Evolutionary conservation across 2,329 filamentous ascomycete species (phyloP), one percentile per base, ranked within the genome.

Genomic region (Trichoderma endophyticum): DNA sequence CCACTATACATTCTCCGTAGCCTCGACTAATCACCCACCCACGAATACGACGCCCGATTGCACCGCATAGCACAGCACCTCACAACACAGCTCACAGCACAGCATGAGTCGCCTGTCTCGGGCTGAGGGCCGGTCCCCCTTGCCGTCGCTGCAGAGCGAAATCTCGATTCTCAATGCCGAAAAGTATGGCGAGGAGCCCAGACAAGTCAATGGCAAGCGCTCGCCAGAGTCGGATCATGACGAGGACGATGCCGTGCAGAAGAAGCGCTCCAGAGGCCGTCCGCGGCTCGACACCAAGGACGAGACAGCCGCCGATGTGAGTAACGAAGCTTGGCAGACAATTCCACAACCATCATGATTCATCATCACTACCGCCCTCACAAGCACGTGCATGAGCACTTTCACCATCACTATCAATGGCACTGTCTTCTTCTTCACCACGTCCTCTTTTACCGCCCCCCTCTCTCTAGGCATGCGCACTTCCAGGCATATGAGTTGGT

Each of bases 251-350:
- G 82, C 83, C 3, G 84, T 85, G 65, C 83, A 84, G 62, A 85
- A 84, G 76, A 90, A 89, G 79, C 89, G 91, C 76, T 84, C 89
- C 21, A 86, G 93, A 78, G 93, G 93, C 8, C 87, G 93, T 70
- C 93, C 93, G 6, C 85, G 93, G 65, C 85, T 96, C 18, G 90
- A 95, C 75, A 89, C 89, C n/a, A 89, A 90, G 73, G 92, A 95
- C 81, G 90, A 93, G 81, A 94, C 91, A 28, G 90, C 92, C 73
- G 90, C 89, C 69, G 93, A 95, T 83, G 93, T 94, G 82, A 87
- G 91, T 90, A 72, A 24, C n/a, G 26, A 62, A 8, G 60, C 21
- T 12, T 5, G 26, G 36, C 14, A 43, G 36, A 15, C 18, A 63
- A 14, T 43, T 43, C 3, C 18, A 43, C 39, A 43, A 18, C 39